Evolutionary conservation across 805 yeast species (phyloP).

Genomic region (Kuraishia hungarica): DNA sequence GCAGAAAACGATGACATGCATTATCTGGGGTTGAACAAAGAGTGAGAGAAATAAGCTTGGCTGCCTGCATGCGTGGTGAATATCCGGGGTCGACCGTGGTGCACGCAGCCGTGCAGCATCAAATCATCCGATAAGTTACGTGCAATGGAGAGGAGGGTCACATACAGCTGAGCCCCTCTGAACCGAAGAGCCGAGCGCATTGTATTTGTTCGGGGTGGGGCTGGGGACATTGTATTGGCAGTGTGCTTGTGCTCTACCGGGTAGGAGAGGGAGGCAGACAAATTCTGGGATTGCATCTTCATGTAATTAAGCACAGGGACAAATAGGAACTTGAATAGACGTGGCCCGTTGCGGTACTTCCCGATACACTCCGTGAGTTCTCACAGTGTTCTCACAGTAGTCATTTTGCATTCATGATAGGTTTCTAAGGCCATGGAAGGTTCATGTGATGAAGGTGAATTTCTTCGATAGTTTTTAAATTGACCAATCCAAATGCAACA

Average conservation of each 20-base stretch:
- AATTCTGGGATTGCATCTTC: too few relatives aligned
- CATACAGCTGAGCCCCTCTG: background rate
- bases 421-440: too few relatives aligned
- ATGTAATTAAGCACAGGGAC: too few relatives aligned
- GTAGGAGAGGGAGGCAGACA: background rate
- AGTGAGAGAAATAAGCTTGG: background rate
- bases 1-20: background rate
- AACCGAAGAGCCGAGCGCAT: background rate
- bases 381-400: too few relatives aligned
- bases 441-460: too few relatives aligned
- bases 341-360: too few relatives aligned
- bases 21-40: background rate
- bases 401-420: too few relatives aligned
- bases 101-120: background rate
- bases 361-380: too few relatives aligned
- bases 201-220: background rate
- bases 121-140: background rate
- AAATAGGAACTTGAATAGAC: too few relatives aligned
- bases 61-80: background rate
- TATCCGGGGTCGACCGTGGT: background rate
- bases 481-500: too few relatives aligned
- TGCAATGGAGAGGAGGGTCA: background rate
- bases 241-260: background rate
- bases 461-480: too few relatives aligned
- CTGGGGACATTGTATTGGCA: background rate